Evolutionary conservation across 1,139 yeast species (phyloP).

Genomic region (Yamadazyma diddensiae): DNA sequence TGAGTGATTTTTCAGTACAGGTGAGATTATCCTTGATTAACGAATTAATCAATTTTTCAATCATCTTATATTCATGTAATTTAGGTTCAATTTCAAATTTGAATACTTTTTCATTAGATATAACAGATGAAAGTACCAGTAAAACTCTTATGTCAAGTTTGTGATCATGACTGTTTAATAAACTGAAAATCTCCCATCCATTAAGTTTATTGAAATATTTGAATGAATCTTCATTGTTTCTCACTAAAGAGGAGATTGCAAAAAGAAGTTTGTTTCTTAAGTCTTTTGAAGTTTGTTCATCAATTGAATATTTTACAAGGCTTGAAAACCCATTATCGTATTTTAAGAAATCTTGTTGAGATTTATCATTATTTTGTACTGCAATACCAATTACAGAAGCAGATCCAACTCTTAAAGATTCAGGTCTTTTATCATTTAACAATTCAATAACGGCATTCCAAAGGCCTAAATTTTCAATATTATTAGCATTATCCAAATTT

Average conservation of each 20-base stretch:
- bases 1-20: slow-evolving; percentile 60
- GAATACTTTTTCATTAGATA: slow-evolving; percentile 42
- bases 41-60: slow-evolving; percentile 17
- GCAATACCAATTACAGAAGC: slow-evolving; percentile 86
- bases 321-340: slow-evolving; percentile 47
- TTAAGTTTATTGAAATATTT: slow-evolving; percentile 48
- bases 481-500: slow-evolving; percentile 91
- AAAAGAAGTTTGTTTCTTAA: slow-evolving; percentile 65
- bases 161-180: slow-evolving; percentile 17
- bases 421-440: slow-evolving; percentile 30
- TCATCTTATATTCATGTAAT: slow-evolving; percentile 41
- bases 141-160: slow-evolving; percentile 54
- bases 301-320: slow-evolving; percentile 38
- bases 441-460: slow-evolving; percentile 70
- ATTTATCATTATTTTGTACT: slow-evolving; percentile 79
- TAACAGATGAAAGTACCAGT: slow-evolving; percentile 55
- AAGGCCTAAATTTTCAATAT: slow-evolving; percentile 74
- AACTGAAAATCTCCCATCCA: slow-evolving; percentile 58
- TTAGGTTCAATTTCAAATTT: slow-evolving; percentile 31
- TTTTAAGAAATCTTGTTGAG: slow-evolving; percentile 63
- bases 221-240: slow-evolving; percentile 65
- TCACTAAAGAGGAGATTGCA: slow-evolving; percentile 72
- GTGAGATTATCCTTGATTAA: slow-evolving; percentile 26
- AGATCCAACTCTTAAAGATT: slow-evolving; percentile 51
- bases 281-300: slow-evolving; percentile 23